Conservation (phyloP, 305 asterid species). For the Rubia occidens region DNA sequence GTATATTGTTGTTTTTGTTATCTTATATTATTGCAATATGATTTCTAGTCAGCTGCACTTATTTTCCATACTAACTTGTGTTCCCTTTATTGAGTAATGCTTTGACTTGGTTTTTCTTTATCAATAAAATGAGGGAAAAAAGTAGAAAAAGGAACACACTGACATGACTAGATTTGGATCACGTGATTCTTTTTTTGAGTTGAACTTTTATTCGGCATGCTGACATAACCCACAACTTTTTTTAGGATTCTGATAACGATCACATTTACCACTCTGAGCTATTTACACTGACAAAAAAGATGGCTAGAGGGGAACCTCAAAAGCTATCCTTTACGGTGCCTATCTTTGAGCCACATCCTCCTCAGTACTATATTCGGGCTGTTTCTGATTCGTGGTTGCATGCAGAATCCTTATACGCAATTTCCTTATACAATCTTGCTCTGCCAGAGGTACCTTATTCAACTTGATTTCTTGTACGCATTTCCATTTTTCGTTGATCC, state of each 20-base stretch:
- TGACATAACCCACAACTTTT: neutral
- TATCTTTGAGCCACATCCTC: constrained; percentile 99
- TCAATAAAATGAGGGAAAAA: neutral
- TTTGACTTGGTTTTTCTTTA: neutral
- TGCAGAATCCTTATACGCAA: constrained; percentile 72
- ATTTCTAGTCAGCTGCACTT: neutral
- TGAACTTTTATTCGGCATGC: neutral
- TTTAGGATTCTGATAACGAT: constrained; percentile 92
- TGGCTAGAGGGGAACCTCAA: constrained; percentile 83
- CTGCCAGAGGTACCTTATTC: constrained; percentile 71
- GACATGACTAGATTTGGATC: neutral
- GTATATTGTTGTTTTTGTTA: neutral
- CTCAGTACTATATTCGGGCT: constrained; percentile 92
- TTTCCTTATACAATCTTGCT: constrained; percentile 81
- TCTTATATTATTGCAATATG: neutral
- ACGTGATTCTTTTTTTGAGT: neutral
- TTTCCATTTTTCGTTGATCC: neutral
- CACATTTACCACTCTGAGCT: constrained; percentile 96
- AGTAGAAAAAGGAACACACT: neutral
- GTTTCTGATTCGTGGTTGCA: constrained; percentile 95
- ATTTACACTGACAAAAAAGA: constrained; percentile 77
- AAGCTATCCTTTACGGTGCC: constrained; percentile 93
- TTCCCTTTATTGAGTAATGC: neutral
- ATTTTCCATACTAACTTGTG: neutral
- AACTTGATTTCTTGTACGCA: constrained; percentile 11